Percentiles rank a stretch among this genome's conserved stretches.
phyloP scores from a whole-genome alignment of 768 basidiomycete genomes.

The Naganishia vishniacii region DNA sequence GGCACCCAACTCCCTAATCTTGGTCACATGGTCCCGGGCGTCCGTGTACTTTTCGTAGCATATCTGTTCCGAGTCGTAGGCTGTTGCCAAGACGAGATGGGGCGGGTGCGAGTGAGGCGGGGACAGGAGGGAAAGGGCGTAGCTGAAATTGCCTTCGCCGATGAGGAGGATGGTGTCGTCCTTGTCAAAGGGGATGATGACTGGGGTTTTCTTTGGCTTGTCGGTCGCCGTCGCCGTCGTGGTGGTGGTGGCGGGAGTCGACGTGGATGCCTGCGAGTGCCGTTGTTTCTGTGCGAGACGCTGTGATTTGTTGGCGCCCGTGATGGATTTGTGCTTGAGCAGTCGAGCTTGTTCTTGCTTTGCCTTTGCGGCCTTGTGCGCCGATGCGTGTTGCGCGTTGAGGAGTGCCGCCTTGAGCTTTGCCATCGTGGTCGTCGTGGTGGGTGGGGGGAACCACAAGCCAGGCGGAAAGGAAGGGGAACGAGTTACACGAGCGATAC shows the following conservation, averaged over 20 bases:
- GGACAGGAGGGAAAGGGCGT: slow-evolving; percentile 65
- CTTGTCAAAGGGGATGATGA: slow-evolving; percentile 34
- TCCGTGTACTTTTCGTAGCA: slow-evolving; percentile 76
- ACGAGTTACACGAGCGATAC: background rate
- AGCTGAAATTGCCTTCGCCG: slow-evolving; percentile 93
- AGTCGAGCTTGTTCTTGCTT: slow-evolving; percentile 23
- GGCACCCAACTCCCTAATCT: slow-evolving; percentile 59
- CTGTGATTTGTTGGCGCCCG: slow-evolving; percentile 19
- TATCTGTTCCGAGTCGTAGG: slow-evolving; percentile 70
- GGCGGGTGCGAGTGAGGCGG: slow-evolving; percentile 56
- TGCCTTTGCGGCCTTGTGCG: slow-evolving; percentile 20
- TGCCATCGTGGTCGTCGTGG: background rate
- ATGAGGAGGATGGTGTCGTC: slow-evolving; percentile 56
- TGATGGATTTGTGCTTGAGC: slow-evolving; percentile 22
- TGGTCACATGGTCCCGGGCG: slow-evolving; percentile 58
- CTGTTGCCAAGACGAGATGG: slow-evolving; percentile 71
- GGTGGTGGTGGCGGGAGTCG: too few relatives aligned
- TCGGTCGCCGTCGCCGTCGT: too few relatives aligned
- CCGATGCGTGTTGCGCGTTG: slow-evolving; percentile 13
- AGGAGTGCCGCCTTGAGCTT: slow-evolving; percentile 26
- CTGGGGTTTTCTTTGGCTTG: too few relatives aligned
- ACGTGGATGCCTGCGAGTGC: background rate
- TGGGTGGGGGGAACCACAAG: background rate
- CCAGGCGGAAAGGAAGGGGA: background rate
- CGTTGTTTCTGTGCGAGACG: background rate